A percentile compares a stretch with the other conserved stretches of the same genome.
Evolutionary conservation across 148 eudicot species (phyloP).

Genomic region (Rheum nobile): DNA sequence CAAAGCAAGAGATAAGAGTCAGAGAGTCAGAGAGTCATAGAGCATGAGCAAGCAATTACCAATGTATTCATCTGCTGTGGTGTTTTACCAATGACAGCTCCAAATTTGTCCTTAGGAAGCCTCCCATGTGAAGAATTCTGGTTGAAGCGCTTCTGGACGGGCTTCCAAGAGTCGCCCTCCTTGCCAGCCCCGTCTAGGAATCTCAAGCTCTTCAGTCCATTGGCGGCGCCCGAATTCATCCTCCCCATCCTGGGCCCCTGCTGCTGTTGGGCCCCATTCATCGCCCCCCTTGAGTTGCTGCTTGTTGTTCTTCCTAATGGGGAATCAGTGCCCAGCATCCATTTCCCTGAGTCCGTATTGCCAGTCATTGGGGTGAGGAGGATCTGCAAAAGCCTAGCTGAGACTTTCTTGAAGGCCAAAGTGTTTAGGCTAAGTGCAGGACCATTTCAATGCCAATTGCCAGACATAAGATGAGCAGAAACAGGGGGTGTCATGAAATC

Average conservation of each 20-base stretch:
- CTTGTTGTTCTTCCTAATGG: neutral
- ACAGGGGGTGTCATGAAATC: too few relatives aligned
- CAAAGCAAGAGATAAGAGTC: too few relatives aligned
- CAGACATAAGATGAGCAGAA: too few relatives aligned
- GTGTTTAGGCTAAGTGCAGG: too few relatives aligned
- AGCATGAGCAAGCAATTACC: too few relatives aligned
- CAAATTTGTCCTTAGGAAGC: conserved; percentile 63
- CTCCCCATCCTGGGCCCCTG: conserved; percentile 30
- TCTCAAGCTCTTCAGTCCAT: conserved; percentile 56
- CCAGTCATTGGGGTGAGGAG: too few relatives aligned
- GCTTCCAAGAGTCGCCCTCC: conserved; percentile 68
- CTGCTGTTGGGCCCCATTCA: neutral
- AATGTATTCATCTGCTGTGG: too few relatives aligned
- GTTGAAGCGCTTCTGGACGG: conserved; percentile 53
- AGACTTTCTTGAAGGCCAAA: too few relatives aligned
- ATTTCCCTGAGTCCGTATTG: neutral
- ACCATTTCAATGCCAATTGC: too few relatives aligned
- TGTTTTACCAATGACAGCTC: conserved; percentile 65
- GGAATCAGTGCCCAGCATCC: neutral
- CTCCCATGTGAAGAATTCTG: conserved; percentile 34
- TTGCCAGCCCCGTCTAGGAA: conserved; percentile 69
- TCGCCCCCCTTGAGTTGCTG: neutral
- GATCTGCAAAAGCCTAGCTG: too few relatives aligned
- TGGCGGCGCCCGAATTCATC: conserved; percentile 37
- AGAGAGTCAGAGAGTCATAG: too few relatives aligned